Percentiles rank a stretch among this genome's conserved stretches.
phyloP scores from a whole-genome alignment of 2,329 filamentous ascomycete genomes.

The Ambrosiella xylebori region DNA sequence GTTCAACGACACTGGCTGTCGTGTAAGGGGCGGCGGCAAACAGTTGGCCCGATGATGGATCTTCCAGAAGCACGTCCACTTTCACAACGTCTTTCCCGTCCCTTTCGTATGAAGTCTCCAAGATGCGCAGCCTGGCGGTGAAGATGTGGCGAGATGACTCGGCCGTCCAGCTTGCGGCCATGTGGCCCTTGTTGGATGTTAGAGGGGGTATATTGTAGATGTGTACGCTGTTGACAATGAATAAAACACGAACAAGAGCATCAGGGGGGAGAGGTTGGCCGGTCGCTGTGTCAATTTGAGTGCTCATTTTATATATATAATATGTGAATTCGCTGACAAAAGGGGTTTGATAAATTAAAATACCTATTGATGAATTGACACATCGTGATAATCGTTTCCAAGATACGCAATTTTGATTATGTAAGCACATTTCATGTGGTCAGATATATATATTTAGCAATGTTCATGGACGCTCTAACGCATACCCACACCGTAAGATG shows the following conservation, averaged over 20 bases:
- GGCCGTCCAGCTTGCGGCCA: slow-evolving; percentile 59
- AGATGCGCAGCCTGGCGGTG: slow-evolving; percentile 60
- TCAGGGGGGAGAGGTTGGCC: slow-evolving; percentile 49
- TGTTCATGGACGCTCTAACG: too few species aligned
- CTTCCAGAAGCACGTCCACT: slow-evolving; percentile 64
- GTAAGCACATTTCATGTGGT: too few species aligned
- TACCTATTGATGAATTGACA: neutral
- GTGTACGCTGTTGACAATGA: slow-evolving; percentile 57
- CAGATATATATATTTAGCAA: too few species aligned
- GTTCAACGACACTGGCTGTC: slow-evolving; percentile 47
- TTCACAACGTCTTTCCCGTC: slow-evolving; percentile 37
- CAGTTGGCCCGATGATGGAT: slow-evolving; percentile 51
- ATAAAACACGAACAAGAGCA: slow-evolving; percentile 73
- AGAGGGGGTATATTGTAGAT: slow-evolving; percentile 78
- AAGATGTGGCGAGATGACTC: slow-evolving; percentile 62
- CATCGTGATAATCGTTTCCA: too few species aligned
- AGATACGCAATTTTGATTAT: too few species aligned
- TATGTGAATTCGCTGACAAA: neutral
- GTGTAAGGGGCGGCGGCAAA: slow-evolving; percentile 77
- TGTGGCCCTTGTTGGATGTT: slow-evolving; percentile 61
- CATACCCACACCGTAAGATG: too few species aligned
- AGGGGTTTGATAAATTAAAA: neutral
- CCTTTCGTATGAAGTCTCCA: slow-evolving; percentile 50
- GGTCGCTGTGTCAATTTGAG: slow-evolving; percentile 49
- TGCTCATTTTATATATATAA: slow-evolving; percentile 23